Evolutionary conservation across 805 yeast genomes (phyloP), one percentile per base, ranked within the genome.

Genomic region (Myxozyma melibiosi): DNA sequence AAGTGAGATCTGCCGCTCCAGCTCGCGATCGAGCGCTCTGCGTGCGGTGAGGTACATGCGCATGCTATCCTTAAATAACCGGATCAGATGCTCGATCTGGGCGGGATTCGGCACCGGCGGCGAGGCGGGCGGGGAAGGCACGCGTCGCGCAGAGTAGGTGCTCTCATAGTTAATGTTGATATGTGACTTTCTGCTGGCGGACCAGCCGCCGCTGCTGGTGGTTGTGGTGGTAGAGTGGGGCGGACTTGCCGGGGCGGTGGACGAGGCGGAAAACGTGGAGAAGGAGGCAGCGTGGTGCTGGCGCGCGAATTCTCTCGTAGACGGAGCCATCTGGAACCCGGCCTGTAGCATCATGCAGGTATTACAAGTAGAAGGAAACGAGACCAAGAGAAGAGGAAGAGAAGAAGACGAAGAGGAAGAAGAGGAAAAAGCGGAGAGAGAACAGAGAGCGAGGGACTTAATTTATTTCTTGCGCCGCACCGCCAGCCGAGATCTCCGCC

Each of bases 11-110:
- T 25, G 13, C 2, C 43, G 48, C 25, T n/a, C 13, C 18, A 53
- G 37, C 25, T 47, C 58, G 25, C 33, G 24, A 11, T 47, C 58
- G 13, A 55, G 51, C 7, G 27, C 46, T 7, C 33, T 24, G 5
- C 51, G 46, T 5, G 44, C 58, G n/a, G 11, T 18, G 20, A 41
- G 25, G 28, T 49, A 55, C 42, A 27, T 55, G 25, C 43, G 45
- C 54, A 44, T 37, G 31, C 58, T 55, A 6, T 55, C 54, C 25
- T 48, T 49, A 34, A 55, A 55, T 25, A 48, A 30, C 14, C 46
- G 33, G 30, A 49, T 28, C 1, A 49, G 47, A 18, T 55, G 58
- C n/a, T 55, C 58, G 2, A 28, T 22, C 16, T 55, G 54, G 9
- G 13, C 50, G 20, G 18, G 50, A 14, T 40, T 40, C 39, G 47